Evolutionary conservation across 176 grass and related monocot genomes (phyloP), one percentile per base, ranked within the genome.

Genomic region (Zoysia japonica): DNA sequence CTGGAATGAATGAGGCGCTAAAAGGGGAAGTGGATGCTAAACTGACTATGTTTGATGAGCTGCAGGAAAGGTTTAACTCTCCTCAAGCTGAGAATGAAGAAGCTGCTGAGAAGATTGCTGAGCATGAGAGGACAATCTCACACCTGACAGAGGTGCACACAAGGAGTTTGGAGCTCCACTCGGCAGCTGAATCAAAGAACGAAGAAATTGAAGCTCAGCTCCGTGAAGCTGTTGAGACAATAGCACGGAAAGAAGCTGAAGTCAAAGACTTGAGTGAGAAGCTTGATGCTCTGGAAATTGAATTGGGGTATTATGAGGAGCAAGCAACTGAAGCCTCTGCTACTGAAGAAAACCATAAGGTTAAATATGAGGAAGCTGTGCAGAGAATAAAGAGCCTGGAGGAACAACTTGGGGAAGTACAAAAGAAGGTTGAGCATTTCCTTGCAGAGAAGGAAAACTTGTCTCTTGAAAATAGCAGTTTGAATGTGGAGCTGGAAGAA

Each of bases 261-360:
- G 69, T 85, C 36, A 87, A 81, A 88, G 86, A 88, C 14, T 87
- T 93, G 77, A 85, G 68, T 84, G 85, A 97, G 83, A 97, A 89
- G 77, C 47, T 92, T 36, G 79, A 94, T 77, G 83, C 85, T 62
- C 89, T 97, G 17, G 91, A 94, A 86, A 84, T 88, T 66, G 88
- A 97, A 74, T 70, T 91, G 43, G 89, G 82, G 54, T 87, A 76
- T 84, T 93, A 87, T 36, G 84, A 92, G 78, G 90, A 98, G 70
- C 88, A 88, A 44, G 86, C 76, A 76, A 86, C 76, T 43, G 92
- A 94, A 79, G 86, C 80, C 70, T 72, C 86, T 84, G 53, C 73
- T 11, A 20, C 64, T 84, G 88, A 80, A 87, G 80, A 85, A 86
- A 86, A 57, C 65, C 63, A 72, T 47, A 84, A 88, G 63, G 40